These are phyloP conservation scores for Pythium chondricola DNA, from an alignment of 352 stramenopile genomes.

Conservation along the genomic window DNA sequence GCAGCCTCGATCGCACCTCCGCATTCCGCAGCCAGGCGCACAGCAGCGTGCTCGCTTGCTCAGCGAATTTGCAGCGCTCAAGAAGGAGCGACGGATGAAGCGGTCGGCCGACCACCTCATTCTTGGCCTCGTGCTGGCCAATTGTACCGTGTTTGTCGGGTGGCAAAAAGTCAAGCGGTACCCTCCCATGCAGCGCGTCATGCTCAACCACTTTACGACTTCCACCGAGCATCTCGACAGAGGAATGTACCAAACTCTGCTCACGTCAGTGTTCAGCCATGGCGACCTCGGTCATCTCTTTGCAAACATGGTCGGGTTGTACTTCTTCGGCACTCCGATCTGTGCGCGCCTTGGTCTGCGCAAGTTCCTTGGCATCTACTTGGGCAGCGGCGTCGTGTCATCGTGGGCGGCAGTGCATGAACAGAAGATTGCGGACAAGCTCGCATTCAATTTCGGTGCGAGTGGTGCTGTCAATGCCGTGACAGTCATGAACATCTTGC, in stretches of 20 bases:
- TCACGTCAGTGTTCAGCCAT: conserved; percentile 73
- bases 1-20: conserved; percentile 2
- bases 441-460: conserved; percentile 55
- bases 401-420: conserved; percentile 50
- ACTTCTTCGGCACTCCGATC: conserved; percentile 64
- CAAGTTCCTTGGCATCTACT: conserved; percentile 61
- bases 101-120: conserved; percentile 20
- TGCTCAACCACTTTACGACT: conserved; percentile 73
- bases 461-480: conserved; percentile 71
- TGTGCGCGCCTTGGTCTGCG: conserved; percentile 47
- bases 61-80: conserved; percentile 6
- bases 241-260: conserved; percentile 60
- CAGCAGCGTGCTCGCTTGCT: conserved; percentile 1
- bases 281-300: conserved; percentile 44
- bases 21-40: conserved; percentile 2
- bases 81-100: conserved; percentile 15
- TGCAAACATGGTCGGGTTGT: conserved; percentile 68
- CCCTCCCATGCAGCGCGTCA: conserved; percentile 31
- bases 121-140: conserved; percentile 44
- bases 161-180: conserved; percentile 45
- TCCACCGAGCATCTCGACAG: conserved; percentile 48
- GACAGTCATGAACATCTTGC: conserved; percentile 56
- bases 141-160: conserved; percentile 43
- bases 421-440: conserved; percentile 31
- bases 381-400: conserved; percentile 64